Conservation (phyloP, 768 basidiomycete genomes). For the Tylopilus plumbeoviolaceoides region DNA sequence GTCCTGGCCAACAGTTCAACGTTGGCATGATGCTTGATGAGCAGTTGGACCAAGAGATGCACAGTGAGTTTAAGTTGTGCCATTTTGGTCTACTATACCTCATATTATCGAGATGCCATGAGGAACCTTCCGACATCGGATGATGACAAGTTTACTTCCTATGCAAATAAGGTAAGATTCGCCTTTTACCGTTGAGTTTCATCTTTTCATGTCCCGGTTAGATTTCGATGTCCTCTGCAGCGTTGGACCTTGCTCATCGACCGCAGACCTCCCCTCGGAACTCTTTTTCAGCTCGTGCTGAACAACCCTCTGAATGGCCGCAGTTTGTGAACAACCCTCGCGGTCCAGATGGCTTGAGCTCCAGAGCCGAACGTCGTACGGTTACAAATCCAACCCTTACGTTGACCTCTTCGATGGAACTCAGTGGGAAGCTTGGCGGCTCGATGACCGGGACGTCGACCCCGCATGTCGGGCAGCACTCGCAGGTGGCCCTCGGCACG, state of each 20-base stretch:
- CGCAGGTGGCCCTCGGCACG: conserved; percentile 41
- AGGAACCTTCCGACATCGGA: conserved; percentile 83
- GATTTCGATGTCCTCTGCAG: conserved; percentile 86
- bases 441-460: conserved; percentile 58
- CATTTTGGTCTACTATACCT: conserved; percentile 12
- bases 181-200: neutral
- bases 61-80: conserved; percentile 53
- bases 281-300: conserved; percentile 54
- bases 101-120: conserved; percentile 66
- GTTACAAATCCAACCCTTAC: conserved; percentile 73
- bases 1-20: conserved; percentile 65
- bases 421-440: conserved; percentile 36
- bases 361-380: conserved; percentile 60
- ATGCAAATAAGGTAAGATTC: conserved; percentile 56
- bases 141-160: conserved; percentile 78
- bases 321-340: conserved; percentile 70
- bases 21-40: conserved; percentile 91
- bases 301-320: conserved; percentile 90
- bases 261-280: conserved; percentile 74
- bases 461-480: conserved; percentile 59
- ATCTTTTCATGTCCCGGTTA: conserved; percentile 26
- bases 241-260: conserved; percentile 87
- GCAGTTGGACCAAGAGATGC: conserved; percentile 91
- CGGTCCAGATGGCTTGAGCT: conserved; percentile 52
- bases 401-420: conserved; percentile 54